These are phyloP conservation scores for Daldinia vernicosa DNA, from an alignment of 495 filamentous ascomycete species.

Conservation along the genomic window DNA sequence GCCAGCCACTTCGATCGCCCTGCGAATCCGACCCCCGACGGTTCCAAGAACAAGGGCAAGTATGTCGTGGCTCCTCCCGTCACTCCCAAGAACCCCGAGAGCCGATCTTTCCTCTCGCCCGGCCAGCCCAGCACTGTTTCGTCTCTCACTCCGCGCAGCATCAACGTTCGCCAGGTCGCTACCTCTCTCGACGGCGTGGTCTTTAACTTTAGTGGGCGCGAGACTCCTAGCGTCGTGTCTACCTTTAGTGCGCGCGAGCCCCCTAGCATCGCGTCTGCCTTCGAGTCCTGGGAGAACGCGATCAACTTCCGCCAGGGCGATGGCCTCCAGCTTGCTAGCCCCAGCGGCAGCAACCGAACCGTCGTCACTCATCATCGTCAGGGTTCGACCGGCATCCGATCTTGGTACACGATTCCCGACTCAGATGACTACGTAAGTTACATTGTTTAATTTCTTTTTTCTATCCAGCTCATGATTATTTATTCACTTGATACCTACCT, in stretches of 20 bases:
- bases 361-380: neutral
- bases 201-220: neutral
- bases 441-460: neutral
- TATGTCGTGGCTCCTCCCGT: neutral
- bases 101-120: neutral
- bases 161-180: neutral
- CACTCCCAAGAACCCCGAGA: neutral
- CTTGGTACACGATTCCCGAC: neutral
- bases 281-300: constrained; percentile 1
- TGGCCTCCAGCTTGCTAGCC: neutral
- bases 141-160: neutral
- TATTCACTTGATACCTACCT: no score
- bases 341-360: neutral
- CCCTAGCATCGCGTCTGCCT: neutral
- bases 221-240: neutral
- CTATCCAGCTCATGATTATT: neutral
- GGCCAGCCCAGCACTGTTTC: neutral
- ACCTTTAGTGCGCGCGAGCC: neutral
- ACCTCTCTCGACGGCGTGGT: neutral
- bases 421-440: neutral
- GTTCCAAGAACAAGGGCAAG: neutral
- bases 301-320: neutral
- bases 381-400: neutral
- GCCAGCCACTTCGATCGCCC: neutral
- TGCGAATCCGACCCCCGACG: neutral